phyloP scores from a whole-genome alignment of 768 basidiomycete species.

The Russula lepida region DNA sequence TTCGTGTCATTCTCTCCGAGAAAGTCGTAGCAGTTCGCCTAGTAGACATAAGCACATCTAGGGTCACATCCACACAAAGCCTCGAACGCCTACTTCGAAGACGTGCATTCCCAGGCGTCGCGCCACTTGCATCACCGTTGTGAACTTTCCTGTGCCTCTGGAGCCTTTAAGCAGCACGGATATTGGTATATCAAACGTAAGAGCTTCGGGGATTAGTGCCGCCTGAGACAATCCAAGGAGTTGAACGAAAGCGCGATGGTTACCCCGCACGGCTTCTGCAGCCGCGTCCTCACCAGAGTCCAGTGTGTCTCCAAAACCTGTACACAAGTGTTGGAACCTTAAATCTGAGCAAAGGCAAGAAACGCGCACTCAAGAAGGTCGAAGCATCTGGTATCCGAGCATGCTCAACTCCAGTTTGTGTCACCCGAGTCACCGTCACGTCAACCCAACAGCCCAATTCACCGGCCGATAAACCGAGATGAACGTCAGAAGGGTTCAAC shows the following conservation, averaged over 20 bases:
- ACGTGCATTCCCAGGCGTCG: constrained; percentile 65
- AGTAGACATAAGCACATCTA: background rate
- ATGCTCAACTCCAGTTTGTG: constrained; percentile 74
- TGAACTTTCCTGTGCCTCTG: constrained; percentile 76
- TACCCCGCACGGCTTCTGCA: background rate
- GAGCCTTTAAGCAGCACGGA: constrained; percentile 73
- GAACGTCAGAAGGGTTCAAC: constrained; percentile 34
- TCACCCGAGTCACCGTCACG: constrained; percentile 56
- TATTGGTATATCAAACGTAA: constrained; percentile 54
- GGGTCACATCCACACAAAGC: background rate
- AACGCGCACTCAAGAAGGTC: constrained; percentile 43
- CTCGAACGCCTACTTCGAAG: constrained; percentile 48
- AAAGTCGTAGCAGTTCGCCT: constrained; percentile 85
- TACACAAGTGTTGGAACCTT: background rate
- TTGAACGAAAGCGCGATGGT: constrained; percentile 35
- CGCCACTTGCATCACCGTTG: constrained; percentile 47
- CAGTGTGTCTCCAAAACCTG: background rate
- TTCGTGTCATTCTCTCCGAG: constrained; percentile 69
- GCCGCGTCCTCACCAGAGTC: background rate
- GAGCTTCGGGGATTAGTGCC: constrained; percentile 45
- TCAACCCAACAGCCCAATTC: constrained; percentile 86
- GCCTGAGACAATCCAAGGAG: constrained; percentile 54
- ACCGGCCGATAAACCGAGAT: constrained; percentile 49
- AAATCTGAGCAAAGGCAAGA: background rate
- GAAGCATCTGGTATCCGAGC: constrained; percentile 46